Evolutionary conservation across 208 protist genomes (phyloP).

Genomic region (Zelonia costaricensis): DNA sequence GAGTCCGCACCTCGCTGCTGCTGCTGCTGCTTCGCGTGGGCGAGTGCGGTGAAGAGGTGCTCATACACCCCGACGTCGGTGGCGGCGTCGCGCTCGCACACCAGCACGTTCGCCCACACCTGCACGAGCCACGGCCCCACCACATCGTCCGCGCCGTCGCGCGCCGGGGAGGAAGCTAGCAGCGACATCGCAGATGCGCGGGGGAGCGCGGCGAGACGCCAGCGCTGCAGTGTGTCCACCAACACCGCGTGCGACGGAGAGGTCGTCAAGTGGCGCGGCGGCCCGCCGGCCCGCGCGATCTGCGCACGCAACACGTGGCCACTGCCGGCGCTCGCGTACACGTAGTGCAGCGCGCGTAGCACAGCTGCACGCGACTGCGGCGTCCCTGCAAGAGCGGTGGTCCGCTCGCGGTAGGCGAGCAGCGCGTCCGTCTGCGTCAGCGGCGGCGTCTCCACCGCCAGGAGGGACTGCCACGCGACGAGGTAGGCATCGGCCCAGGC

Average conservation of each 20-base stretch:
- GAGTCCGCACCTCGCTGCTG: background rate
- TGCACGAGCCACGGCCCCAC: constrained; percentile 20
- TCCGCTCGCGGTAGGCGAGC: constrained; percentile 18
- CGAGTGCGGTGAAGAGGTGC: constrained; percentile 18
- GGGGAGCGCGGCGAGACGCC: background rate
- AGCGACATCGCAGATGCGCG: background rate
- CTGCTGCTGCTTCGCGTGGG: constrained; percentile 15
- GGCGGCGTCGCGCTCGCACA: constrained; percentile 20
- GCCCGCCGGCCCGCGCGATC: constrained; percentile 5
- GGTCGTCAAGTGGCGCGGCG: background rate
- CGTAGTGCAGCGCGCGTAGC: constrained; percentile 21
- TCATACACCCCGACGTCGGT: constrained; percentile 28
- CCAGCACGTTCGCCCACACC: constrained; percentile 18
- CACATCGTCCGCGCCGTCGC: background rate
- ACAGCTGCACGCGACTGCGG: constrained; percentile 1
- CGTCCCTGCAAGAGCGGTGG: no score
- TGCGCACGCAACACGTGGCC: constrained; percentile 22
- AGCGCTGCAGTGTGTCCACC: background rate
- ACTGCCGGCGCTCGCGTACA: constrained; percentile 25
- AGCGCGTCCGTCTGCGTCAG: constrained; percentile 4
- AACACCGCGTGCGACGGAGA: constrained; percentile 1
- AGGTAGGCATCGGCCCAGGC: constrained; percentile 6
- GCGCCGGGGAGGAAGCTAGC: background rate
- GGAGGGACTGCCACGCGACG: constrained; percentile 15
- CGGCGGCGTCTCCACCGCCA: constrained; percentile 18